Evolutionary conservation across 805 yeast genomes (phyloP), one percentile per base, ranked within the genome.

Genomic region (Wickerhamomyces chaumierensis): DNA sequence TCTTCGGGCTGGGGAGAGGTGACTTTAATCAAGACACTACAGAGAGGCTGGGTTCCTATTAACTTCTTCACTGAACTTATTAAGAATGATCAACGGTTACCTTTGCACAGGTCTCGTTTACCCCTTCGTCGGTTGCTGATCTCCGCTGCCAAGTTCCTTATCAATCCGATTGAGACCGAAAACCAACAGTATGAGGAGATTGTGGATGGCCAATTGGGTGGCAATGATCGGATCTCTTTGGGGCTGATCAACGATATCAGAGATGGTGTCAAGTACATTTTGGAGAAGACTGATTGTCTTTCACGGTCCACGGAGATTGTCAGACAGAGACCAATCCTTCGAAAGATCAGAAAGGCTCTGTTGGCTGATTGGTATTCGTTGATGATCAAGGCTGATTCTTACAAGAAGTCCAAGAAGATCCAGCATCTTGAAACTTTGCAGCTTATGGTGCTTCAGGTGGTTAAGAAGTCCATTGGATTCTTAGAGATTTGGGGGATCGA

Each of bases 1-100:
- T 79, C 78, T 39, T 77, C 86, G 17, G 94, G 92, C 0, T 83
- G 94, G 94, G 90, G 88, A 42, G 94, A 83, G 55, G 92, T 82
- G 2, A 82, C 88, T 0, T 52, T 81, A 31, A 58, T 82, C 8
- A 77, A 74, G 40, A 65, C 77, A 13, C 62, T 78, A 37, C 68
- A 69, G 48, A 61, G 86, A 44, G 94, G 94, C 15, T 83, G 94
- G 94, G 84, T 82, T 15, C 94, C 94, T 3, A 78, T 83, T 69
- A 83, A 82, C 52, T 83, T 80, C 58, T 83, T 82, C 50, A 61
- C 77, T 5, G 67, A 63, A 42, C 53, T 62, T 4, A 49, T 75
- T 4, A 57, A 56, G 11, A 53, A 57, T 11, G 49, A 45, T 3
- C 12, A n/a, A n/a, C 64, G 72, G 41, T 53, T 53, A n/a, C 81